A percentile compares a stretch with the other conserved stretches of the same genome.
Conservation (phyloP, 306 rosid species). For the Prunus davidiana region DNA sequence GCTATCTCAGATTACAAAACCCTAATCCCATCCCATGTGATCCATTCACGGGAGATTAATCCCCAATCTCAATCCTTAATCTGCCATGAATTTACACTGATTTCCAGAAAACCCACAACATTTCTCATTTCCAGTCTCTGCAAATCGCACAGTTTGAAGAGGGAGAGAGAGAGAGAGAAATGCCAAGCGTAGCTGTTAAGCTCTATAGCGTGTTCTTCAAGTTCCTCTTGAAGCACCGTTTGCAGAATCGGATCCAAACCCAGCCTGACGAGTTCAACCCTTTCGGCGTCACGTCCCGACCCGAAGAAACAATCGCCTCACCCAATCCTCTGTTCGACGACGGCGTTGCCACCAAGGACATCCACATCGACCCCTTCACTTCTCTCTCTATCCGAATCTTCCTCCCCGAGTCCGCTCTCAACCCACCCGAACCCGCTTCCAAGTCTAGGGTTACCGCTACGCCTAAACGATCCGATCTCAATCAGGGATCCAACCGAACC, state of each 20-base stretch:
- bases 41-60: background rate
- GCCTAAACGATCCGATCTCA: slow-evolving; percentile 30
- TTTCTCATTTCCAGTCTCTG: slow-evolving; percentile 22
- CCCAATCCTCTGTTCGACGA: slow-evolving; percentile 73
- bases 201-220: slow-evolving; percentile 98
- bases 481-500: slow-evolving; percentile 15
- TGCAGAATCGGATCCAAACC: slow-evolving; percentile 80
- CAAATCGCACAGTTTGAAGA: background rate
- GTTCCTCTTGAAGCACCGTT: slow-evolving; percentile 87
- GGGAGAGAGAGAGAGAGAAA: slow-evolving; percentile 27
- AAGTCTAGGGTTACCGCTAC: slow-evolving; percentile 25
- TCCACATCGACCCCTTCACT: slow-evolving; percentile 76
- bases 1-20: slow-evolving; percentile 24
- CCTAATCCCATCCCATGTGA: slow-evolving; percentile 25
- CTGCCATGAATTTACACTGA: slow-evolving; percentile 23
- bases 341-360: slow-evolving; percentile 93
- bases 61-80: background rate
- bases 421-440: slow-evolving; percentile 51
- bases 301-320: slow-evolving; percentile 70
- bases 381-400: slow-evolving; percentile 83
- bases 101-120: background rate
- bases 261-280: slow-evolving; percentile 48
- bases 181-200: slow-evolving; percentile 94
- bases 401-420: slow-evolving; percentile 86
- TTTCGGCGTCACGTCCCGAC: slow-evolving; percentile 82